phyloP scores from a whole-genome alignment of 2,329 filamentous ascomycete genomes.

The Aureobasidium lini region DNA sequence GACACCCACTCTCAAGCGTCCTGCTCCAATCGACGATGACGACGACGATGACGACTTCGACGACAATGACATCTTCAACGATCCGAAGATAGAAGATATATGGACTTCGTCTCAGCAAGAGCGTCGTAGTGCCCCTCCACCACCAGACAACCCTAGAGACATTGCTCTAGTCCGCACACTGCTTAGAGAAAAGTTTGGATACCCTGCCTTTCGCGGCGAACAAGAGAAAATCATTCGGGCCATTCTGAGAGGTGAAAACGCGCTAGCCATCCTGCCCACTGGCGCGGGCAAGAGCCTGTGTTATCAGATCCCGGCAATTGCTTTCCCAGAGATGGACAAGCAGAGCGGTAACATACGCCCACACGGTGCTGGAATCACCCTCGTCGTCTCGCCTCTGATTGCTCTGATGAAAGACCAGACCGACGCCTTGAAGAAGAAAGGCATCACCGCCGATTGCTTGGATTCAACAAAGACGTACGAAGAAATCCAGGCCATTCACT shows the following conservation, averaged over 20 bases:
- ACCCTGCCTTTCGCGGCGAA: constrained; percentile 37
- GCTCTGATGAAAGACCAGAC: constrained; percentile 57
- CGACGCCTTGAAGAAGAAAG: constrained; percentile 44
- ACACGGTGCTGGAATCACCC: constrained; percentile 42
- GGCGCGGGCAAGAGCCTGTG: constrained; percentile 38
- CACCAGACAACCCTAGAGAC: neutral
- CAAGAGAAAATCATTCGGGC: constrained; percentile 39
- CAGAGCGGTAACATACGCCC: constrained; percentile 27
- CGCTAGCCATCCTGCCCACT: constrained; percentile 38
- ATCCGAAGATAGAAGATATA: constrained; percentile 1
- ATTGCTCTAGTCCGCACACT: constrained; percentile 26
- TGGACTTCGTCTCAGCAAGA: constrained; percentile 10
- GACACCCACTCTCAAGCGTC: neutral
- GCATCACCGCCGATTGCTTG: constrained; percentile 47
- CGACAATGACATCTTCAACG: neutral
- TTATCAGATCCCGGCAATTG: constrained; percentile 39
- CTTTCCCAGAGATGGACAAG: constrained; percentile 35
- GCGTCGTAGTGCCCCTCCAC: neutral
- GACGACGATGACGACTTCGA: neutral
- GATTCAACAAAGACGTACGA: constrained; percentile 48
- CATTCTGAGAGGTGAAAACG: constrained; percentile 37
- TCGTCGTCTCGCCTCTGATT: constrained; percentile 51
- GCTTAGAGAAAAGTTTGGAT: constrained; percentile 35
- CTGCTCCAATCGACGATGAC: neutral
- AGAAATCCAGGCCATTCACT: constrained; percentile 33